A percentile compares a stretch with the other conserved stretches of the same genome.
These are phyloP conservation scores for Pichia thaimueangensis DNA, from an alignment of 805 yeast species.

Conservation along the genomic window DNA sequence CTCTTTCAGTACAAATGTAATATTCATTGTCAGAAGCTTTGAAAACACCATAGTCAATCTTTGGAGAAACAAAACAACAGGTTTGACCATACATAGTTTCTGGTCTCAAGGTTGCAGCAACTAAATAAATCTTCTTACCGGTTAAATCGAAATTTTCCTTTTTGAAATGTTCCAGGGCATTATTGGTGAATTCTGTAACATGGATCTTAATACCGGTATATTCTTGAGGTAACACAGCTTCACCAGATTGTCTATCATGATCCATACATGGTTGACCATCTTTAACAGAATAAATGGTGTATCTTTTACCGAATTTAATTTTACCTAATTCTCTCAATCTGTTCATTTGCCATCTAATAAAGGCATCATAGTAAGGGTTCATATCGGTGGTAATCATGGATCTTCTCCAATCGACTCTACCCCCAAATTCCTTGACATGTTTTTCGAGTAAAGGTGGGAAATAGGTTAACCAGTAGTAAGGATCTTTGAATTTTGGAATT, in stretches of 20 bases:
- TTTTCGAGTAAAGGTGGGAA: conserved; percentile 87
- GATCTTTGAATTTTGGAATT: conserved; percentile 81
- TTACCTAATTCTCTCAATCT: conserved; percentile 77
- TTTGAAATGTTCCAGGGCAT: conserved; percentile 49
- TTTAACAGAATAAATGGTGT: conserved; percentile 93
- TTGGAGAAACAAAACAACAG: conserved; percentile 95
- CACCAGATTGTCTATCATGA: conserved; percentile 96
- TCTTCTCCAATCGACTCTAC: conserved; percentile 97
- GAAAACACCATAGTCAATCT: conserved; percentile 84
- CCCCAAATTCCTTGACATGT: conserved; percentile 79
- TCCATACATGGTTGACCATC: conserved; percentile 99
- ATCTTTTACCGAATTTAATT: conserved; percentile 96
- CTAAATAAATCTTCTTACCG: conserved; percentile 66
- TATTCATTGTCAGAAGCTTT: conserved; percentile 72
- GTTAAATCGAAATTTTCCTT: conserved; percentile 40
- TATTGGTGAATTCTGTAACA: conserved; percentile 51
- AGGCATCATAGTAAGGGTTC: conserved; percentile 92
- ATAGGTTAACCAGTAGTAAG: conserved; percentile 81
- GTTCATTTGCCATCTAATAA: conserved; percentile 95
- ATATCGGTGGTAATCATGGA: conserved; percentile 91
- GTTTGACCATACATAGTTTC: conserved; percentile 99
- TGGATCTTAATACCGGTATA: conserved; percentile 88
- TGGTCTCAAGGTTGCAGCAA: conserved; percentile 97
- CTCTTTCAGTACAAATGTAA: conserved; percentile 86
- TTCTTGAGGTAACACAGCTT: conserved; percentile 95